Percentiles rank a stretch among this genome's conserved stretches.
Conservation (phyloP, 2,329 filamentous ascomycete species). For the Sclerotinia nivalis region DNA sequence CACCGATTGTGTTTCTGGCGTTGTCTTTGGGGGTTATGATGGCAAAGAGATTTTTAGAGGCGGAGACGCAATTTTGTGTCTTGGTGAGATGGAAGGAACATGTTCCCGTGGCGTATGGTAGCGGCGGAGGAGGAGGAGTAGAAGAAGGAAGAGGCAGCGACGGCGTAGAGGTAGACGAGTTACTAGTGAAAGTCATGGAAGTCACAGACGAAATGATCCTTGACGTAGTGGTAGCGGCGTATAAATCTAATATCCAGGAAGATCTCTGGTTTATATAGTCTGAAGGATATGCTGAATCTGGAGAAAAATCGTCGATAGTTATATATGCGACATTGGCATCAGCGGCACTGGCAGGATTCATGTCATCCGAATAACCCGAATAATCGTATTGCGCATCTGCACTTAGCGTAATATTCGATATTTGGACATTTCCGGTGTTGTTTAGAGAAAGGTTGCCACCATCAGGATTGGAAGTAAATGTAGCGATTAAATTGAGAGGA, state of each 20-base stretch:
- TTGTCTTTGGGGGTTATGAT: too few species aligned
- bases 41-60: too few species aligned
- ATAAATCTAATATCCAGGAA: not conserved
- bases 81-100: too few species aligned
- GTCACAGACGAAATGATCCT: too few species aligned
- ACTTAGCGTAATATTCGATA: not conserved
- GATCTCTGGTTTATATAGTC: not conserved
- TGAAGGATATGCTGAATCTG: not conserved
- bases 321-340: not conserved
- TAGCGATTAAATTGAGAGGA: not conserved
- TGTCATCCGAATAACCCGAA: not conserved
- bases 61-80: too few species aligned
- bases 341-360: not conserved
- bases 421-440: not conserved
- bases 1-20: too few species aligned
- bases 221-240: too few species aligned
- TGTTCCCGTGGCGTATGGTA: too few species aligned
- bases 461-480: not conserved
- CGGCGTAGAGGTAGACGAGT: too few species aligned
- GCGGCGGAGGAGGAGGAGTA: too few species aligned
- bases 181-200: too few species aligned
- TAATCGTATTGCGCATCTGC: not conserved
- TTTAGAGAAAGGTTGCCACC: not conserved
- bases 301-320: not conserved
- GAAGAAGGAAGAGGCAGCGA: too few species aligned